Evolutionary conservation across 2,329 filamentous ascomycete genomes (phyloP), one percentile per base, ranked within the genome.

Genomic region (Atkinsonella hypoxylon): DNA sequence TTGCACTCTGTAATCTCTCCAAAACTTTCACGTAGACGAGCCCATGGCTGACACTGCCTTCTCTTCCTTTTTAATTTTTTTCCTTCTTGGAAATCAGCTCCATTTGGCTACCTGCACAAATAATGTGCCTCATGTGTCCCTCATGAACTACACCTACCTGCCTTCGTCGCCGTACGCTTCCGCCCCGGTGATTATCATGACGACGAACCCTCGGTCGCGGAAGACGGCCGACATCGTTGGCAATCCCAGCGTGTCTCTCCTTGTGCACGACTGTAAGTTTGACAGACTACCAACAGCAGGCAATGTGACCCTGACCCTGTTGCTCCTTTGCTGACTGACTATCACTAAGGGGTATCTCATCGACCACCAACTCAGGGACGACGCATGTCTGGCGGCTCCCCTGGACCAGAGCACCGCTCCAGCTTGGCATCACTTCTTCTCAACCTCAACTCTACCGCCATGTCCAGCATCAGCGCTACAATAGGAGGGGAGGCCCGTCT

Each of bases 101-200:
- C 93, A 98, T 69, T 85, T 98, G 49, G 90, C 93, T 59, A 98
- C 93, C 51, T 94, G 87, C 67, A 82, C 82, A 59, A 77, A 85
- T 58, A 85, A 93, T 62, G 75, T 82, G 56, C 93, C 93, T 10
- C 89, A 97, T 66, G 88, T 97, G 57, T 94, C 89, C 38, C 81
- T 98, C 57, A 98, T 98, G 93, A 96, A 95, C 74, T 97, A 97
- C 74, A 97, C 93, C 63, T 97, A 96, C 70, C 85, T 98, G 20
- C 85, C 89, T 39, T 82, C 77, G 6, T 87, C 86, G 15, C 83
- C 82, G 39, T 85, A 82, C 67, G 77, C 79, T 39, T 63, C 76
- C 48, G 69, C 72, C n/a, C 84, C 89, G n/a, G 85, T 89, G 56
- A 94, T 97, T 63, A 85, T 97, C 75, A 90, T 91, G 86, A 97